Conservation (phyloP, 2,329 filamentous ascomycete genomes). For the Botryotinia calthae region DNA sequence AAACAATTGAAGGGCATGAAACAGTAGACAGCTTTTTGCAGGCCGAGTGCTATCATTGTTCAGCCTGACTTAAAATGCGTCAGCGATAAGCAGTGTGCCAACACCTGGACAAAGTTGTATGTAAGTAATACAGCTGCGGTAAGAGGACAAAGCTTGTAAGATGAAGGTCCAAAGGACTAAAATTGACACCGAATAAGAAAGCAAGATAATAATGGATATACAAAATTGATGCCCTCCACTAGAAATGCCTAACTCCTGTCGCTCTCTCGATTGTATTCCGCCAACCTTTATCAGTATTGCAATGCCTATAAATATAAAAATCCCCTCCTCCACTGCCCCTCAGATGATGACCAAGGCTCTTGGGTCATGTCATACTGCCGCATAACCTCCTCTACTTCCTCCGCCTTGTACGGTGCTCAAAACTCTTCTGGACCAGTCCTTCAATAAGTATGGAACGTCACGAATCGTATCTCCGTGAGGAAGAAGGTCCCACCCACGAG, state of each 20-base stretch:
- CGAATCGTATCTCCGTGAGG: conserved; percentile 90
- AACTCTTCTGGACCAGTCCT: conserved; percentile 80
- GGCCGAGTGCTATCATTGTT: not conserved
- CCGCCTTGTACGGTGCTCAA: conserved; percentile 81
- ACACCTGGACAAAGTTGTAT: not conserved
- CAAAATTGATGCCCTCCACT: conserved; percentile 8
- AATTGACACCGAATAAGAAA: not conserved
- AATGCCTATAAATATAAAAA: not conserved
- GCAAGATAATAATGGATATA: conserved; percentile 1
- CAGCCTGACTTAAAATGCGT: not conserved
- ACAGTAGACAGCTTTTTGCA: not conserved
- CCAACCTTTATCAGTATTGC: not conserved
- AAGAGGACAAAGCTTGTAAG: not conserved
- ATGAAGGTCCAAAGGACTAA: not conserved
- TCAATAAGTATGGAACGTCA: conserved; percentile 86
- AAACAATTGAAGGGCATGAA: not conserved
- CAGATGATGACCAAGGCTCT: not conserved
- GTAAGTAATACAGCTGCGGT: not conserved
- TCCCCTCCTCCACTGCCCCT: not conserved
- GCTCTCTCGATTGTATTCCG: not conserved
- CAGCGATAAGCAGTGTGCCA: too few species aligned
- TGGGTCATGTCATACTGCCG: conserved; percentile 59
- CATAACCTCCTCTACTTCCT: conserved; percentile 86
- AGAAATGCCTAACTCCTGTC: conserved; percentile 15
- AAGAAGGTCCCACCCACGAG: conserved; percentile 89